phyloP scores from a whole-genome alignment of 2,329 filamentous ascomycete species.

The Sporothrix dimorphospora region DNA sequence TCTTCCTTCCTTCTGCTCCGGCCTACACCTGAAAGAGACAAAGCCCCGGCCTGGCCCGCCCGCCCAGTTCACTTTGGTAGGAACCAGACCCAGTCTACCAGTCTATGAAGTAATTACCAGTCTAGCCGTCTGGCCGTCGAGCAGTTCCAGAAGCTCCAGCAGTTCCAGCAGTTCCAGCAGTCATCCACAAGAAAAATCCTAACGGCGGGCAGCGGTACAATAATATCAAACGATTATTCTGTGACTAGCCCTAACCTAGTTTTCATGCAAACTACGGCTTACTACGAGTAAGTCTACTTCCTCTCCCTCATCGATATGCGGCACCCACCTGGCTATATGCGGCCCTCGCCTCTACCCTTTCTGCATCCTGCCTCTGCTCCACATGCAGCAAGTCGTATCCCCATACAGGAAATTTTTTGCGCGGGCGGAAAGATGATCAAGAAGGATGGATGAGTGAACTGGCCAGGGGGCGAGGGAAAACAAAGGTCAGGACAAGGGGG shows the following conservation, averaged over 20 bases:
- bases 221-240: background rate
- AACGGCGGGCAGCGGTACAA: too few relatives aligned
- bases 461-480: background rate
- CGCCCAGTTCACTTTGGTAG: background rate
- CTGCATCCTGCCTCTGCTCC: background rate
- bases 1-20: background rate
- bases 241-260: background rate
- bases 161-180: background rate
- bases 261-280: background rate
- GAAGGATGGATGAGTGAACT: background rate
- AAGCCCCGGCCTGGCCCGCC: slow-evolving; percentile 26
- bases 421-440: background rate
- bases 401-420: background rate
- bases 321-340: slow-evolving; percentile 1
- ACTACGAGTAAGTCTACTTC: slow-evolving; percentile 4
- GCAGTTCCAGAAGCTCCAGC: background rate
- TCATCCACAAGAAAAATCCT: background rate
- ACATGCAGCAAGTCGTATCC: slow-evolving; percentile 13
- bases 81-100: background rate
- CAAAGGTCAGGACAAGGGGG: too few relatives aligned
- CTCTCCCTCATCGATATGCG: background rate
- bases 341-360: background rate
- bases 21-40: slow-evolving; percentile 24
- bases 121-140: background rate
- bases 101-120: background rate